These are phyloP conservation scores for Neurospora discreta DNA, from an alignment of 495 filamentous ascomycete species.

Conservation along the genomic window DNA sequence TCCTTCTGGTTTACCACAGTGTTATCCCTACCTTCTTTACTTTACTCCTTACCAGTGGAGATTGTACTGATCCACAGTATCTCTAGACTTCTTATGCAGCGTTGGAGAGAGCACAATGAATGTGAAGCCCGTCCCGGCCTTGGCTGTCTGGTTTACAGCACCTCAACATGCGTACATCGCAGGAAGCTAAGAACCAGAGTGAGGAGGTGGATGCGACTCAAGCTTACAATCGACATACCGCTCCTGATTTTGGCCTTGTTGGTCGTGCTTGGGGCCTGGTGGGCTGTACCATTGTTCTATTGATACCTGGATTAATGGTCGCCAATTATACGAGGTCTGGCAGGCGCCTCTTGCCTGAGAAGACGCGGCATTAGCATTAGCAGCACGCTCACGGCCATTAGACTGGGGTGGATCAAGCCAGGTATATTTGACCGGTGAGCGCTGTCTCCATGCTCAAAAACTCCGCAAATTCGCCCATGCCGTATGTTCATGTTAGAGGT, in stretches of 20 bases:
- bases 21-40: neutral
- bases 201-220: conserved; percentile 25
- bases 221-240: conserved; percentile 21
- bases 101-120: conserved; percentile 40
- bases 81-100: conserved; percentile 38
- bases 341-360: neutral
- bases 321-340: neutral
- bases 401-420: neutral
- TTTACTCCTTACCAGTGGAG: neutral
- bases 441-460: neutral
- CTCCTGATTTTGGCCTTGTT: conserved; percentile 22
- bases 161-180: conserved; percentile 27
- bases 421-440: neutral
- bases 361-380: neutral
- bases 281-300: neutral
- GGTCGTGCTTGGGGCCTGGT: conserved; percentile 15
- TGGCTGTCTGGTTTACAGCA: conserved; percentile 42
- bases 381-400: too few relatives aligned
- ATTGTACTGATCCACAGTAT: neutral
- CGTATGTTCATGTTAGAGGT: neutral
- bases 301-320: neutral
- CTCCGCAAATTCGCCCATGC: neutral
- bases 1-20: neutral
- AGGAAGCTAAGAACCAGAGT: conserved; percentile 20
- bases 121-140: conserved; percentile 41